Conservation (phyloP, 148 eudicot species). For the Suaeda aralocaspica region DNA sequence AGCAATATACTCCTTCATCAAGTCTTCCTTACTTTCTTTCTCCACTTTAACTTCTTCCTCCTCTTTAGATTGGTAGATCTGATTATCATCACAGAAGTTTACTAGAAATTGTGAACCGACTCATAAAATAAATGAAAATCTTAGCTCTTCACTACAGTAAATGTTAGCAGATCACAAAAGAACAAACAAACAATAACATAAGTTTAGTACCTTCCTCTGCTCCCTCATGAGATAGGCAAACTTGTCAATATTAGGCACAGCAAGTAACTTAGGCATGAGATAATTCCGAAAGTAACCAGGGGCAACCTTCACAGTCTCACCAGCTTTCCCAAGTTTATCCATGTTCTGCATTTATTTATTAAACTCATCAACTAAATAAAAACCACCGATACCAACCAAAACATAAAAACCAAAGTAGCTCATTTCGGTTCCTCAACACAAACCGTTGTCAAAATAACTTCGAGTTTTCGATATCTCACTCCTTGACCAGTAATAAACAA, state of each 20-base stretch:
- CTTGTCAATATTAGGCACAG: slow-evolving; percentile 91
- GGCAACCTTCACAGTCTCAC: slow-evolving; percentile 90
- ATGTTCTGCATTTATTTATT: slow-evolving; percentile 43
- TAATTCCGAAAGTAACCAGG: slow-evolving; percentile 90
- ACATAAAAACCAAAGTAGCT: background rate
- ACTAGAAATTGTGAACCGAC: background rate
- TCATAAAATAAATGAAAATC: background rate
- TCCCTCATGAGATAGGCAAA: slow-evolving; percentile 66
- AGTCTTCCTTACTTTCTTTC: slow-evolving; percentile 51
- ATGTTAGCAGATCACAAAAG: background rate
- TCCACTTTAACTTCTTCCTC: slow-evolving; percentile 74
- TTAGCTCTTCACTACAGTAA: background rate
- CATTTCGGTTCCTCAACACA: slow-evolving; percentile 5
- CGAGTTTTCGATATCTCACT: slow-evolving; percentile 67
- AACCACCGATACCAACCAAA: background rate
- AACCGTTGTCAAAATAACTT: slow-evolving; percentile 90
- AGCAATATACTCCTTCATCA: slow-evolving; percentile 50
- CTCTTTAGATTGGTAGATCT: slow-evolving; percentile 76
- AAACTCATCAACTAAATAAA: background rate
- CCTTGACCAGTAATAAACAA: slow-evolving; percentile 67
- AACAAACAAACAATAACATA: background rate
- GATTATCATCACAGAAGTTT: slow-evolving; percentile 1
- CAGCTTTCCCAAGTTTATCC: slow-evolving; percentile 88
- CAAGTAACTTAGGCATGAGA: slow-evolving; percentile 89
- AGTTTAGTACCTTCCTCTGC: slow-evolving; percentile 71